Base-by-base conservation (phyloP, 2,329 filamentous ascomycete genomes). In the Colletotrichum paranaense region DNA sequence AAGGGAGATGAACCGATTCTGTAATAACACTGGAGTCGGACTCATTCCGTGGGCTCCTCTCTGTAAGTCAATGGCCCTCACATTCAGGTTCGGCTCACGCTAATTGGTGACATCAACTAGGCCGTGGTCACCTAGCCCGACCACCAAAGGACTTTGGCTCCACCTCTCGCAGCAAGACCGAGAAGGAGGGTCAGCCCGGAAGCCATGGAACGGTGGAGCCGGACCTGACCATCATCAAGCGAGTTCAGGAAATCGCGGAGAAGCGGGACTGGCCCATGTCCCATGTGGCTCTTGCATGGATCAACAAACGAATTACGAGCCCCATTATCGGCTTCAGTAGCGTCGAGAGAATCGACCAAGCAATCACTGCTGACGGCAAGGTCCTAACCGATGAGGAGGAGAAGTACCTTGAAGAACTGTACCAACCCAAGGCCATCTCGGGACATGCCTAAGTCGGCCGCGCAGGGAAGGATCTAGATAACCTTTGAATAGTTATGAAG, bases 231-330 rank as follows among this genome's bases (percentile, higher is more conserved):
- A 79, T 84, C 58, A 76, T 84, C 56, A 74, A 80, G 74, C 67
- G 80, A 8, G 77, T 84, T 2, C 86, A 91, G 79, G 87, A 92
- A 78, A 75, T 92, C 16, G 89, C 91, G 0, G 83, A 85, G 74
- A 89, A 90, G 81, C 86, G 87, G 75, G 86, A 84, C 0, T 86
- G 88, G 78, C 89, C 86, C 75, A 93, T 93, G 88, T 88, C 89
- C 57, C 88, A 92, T 68, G 88, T 94, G 24, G 87, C 90, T 1
- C 85, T 92, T 67, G 91, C 90, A 3, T 94, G 92, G 92, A 86
- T 88, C 69, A 82, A 89, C 75, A 84, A 86, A 75, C 83, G 86
- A 57, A 86, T 87, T 6, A 81, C 85, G 28, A 89, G 86, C 75
- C 91, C 90, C 1, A 92, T 93, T 72, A 83, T 92, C 66, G 91